Conservation (phyloP, 202 grass and related monocot genomes). For the Dendrocalamus latiflorus region DNA sequence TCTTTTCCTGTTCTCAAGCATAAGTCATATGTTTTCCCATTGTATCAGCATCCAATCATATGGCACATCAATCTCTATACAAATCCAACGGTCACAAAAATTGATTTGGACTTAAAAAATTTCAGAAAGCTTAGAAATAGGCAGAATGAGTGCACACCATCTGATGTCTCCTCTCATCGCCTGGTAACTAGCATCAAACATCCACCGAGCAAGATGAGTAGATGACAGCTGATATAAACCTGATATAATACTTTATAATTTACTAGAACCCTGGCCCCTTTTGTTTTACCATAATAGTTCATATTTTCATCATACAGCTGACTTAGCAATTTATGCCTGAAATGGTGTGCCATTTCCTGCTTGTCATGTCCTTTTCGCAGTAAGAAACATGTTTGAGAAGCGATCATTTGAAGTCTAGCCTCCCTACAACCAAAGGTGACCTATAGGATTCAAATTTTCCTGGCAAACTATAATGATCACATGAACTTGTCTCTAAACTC, state of each 20-base stretch:
- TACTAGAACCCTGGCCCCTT: not conserved
- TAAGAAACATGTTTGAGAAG: conserved; percentile 1
- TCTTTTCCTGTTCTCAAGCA: not conserved
- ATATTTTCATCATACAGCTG: not conserved
- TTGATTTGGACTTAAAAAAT: too few species aligned
- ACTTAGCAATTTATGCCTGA: not conserved
- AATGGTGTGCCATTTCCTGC: not conserved
- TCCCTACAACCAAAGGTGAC: not conserved
- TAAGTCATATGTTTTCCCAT: too few species aligned
- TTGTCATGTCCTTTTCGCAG: not conserved
- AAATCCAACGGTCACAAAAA: too few species aligned
- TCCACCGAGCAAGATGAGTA: not conserved
- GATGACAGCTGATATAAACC: not conserved
- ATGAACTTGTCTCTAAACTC: conserved; percentile 28
- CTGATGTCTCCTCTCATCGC: not conserved
- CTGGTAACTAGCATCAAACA: not conserved
- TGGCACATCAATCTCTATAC: too few species aligned
- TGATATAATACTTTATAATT: not conserved
- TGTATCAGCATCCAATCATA: too few species aligned
- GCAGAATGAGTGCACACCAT: not conserved
- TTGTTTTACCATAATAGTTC: not conserved
- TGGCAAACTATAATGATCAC: conserved; percentile 1
- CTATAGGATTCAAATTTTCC: conserved; percentile 19
- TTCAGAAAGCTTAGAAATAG: too few species aligned
- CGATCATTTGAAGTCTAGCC: conserved; percentile 1